Base-by-base conservation (phyloP, 1,284 basidiomycete genomes). In the Fomitiporia mediterranea region DNA sequence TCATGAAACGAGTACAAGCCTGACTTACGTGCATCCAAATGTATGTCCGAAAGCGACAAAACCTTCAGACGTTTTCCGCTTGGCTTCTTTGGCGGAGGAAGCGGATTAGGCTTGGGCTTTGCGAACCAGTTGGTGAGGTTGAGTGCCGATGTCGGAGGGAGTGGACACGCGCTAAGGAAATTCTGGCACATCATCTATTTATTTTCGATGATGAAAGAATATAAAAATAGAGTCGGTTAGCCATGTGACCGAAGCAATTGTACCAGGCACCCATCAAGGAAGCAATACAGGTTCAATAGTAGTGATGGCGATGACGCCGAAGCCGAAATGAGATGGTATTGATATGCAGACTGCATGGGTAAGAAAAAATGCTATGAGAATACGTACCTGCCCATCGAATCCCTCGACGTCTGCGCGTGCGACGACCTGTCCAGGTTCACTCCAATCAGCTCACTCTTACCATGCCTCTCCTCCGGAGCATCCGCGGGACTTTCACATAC, bases 1-100 rank as follows among this genome's bases (percentile, higher is more conserved):
- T n/a, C n/a, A n/a, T n/a, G n/a, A n/a, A n/a, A n/a, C n/a, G n/a
- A n/a, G n/a, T n/a, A 25, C 17, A 51, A 56, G 5, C 27, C 13
- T 21, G 17, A 34, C 75, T 51, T 62, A 83, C 79, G 75, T 43
- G 89, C 82, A 65, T 92, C 90, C 51, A 92, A 70, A 68, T 92
- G 90, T 56, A 89, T 74, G 64, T 92, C 89, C 0, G 86, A 89
- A 13, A 91, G 61, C 64, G 92, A 89, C 42, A 91, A 69, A 1
- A 91, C 83, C 64, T 86, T 89, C 38, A 91, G 70, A 43, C 81
- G 75, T 63, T 84, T 71, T 8, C 85, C 86, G 44, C 80, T 86
- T 7, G 77, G 74, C 64, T 75, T 71, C 66, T 76, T 82, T 0
- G 74, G 72, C 9, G 71, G 58, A 17, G 80, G 82, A 3, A 84